phyloP scores from a whole-genome alignment of 1,139 yeast species.

The Blastobotrys malaysiensis region DNA sequence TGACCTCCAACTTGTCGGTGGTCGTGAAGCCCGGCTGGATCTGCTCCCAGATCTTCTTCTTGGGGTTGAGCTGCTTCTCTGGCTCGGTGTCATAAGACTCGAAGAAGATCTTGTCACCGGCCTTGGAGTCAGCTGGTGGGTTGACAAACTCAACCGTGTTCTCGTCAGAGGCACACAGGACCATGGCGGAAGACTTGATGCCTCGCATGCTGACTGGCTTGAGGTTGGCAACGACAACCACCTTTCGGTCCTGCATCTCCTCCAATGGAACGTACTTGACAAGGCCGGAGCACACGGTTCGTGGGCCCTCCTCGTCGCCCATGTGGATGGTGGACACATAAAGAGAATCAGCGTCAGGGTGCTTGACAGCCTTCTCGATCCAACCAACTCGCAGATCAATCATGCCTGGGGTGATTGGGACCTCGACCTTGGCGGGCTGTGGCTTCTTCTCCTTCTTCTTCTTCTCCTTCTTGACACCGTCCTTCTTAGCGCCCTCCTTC shows the following conservation, averaged over 20 bases:
- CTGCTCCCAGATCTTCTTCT: constrained; percentile 97
- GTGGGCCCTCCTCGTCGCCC: constrained; percentile 95
- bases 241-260: constrained; percentile 75
- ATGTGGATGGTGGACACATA: constrained; percentile 94
- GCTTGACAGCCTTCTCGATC: constrained; percentile 93
- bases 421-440: constrained; percentile 47
- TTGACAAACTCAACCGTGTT: constrained; percentile 81
- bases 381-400: constrained; percentile 93
- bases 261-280: constrained; percentile 74
- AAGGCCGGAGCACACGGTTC: constrained; percentile 96
- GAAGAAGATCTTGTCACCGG: constrained; percentile 95
- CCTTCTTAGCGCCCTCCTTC: constrained; percentile 71
- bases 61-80: constrained; percentile 90
- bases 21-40: constrained; percentile 89
- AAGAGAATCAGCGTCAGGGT: constrained; percentile 95
- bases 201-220: constrained; percentile 95
- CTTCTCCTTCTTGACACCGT: constrained; percentile 72
- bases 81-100: constrained; percentile 81
- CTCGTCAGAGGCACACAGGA: constrained; percentile 75
- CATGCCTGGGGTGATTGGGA: constrained; percentile 71
- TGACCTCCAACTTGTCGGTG: constrained; percentile 65
- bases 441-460: constrained; percentile 45
- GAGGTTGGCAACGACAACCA: constrained; percentile 79
- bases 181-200: constrained; percentile 93
- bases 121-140: constrained; percentile 90